Evolutionary conservation across 345 rosid genomes (phyloP), one percentile per base, ranked within the genome.

Genomic region (Moricandia arvensis): DNA sequence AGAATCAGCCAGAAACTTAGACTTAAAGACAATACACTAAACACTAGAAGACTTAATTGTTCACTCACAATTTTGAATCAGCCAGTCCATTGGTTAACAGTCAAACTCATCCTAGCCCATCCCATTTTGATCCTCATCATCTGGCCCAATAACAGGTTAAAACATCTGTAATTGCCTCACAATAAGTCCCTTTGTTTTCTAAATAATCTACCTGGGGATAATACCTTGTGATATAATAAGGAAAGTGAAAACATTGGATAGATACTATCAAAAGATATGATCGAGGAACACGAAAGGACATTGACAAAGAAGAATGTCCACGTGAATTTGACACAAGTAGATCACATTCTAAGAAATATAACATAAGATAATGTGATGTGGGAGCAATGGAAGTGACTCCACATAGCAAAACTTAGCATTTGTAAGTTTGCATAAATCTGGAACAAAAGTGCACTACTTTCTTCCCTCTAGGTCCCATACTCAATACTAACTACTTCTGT

Each of bases 361-460:
- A 41, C 27, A 54, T 6, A 38, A 31, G 54, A 77, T 77, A 71
- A 71, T 71, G 72, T 2, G 76, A n/a, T 45, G 68, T 77, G 57
- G 76, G 72, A 77, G 75, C 24, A 13, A 69, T 59, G 57, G 73
- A 66, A 66, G 68, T 71, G 80, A 65, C 80, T 63, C 63, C 13
- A 66, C 27, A 65, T 77, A 49, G 47, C 76, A 77, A 65, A 71
- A 71, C 59, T 58, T 77, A 77, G 80, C 81, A 78, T 79, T 79
- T 73, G 81, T 73, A 73, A 10, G 69, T 24, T 73, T 60, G 74
- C 63, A 67, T 53, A 61, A 53, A 67, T 72, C 18, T 6, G 60
- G 74, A 63, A 60, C 74, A 72, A 51, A 72, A 72, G 53, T 24
- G 59, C 55, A 67, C 51, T 58, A 57, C 63, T 66, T 58, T 60